phyloP scores from a whole-genome alignment of 2,329 filamentous ascomycete genomes.

The Ambrosiella cleistominuta region DNA sequence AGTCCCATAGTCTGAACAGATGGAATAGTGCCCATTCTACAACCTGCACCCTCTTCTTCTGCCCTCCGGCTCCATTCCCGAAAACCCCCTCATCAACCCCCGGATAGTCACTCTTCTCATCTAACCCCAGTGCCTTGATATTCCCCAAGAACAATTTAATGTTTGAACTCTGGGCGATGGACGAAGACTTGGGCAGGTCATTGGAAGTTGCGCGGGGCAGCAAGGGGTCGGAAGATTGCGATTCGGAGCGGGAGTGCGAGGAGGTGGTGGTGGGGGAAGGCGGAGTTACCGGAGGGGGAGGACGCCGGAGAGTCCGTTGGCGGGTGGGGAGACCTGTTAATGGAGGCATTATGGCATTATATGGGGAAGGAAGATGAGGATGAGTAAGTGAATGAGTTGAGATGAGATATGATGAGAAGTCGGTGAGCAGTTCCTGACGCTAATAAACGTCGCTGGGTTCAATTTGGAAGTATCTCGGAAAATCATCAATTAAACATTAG shows the following conservation, averaged over 20 bases:
- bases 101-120: conserved; percentile 64
- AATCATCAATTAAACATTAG: too few species aligned
- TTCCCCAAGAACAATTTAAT: conserved; percentile 63
- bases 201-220: neutral
- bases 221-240: neutral
- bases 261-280: neutral
- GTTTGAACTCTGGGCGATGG: conserved; percentile 22
- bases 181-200: neutral
- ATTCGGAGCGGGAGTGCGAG: neutral
- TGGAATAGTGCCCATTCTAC: conserved; percentile 87
- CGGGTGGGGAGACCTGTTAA: neutral
- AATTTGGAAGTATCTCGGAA: too few species aligned
- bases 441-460: too few species aligned
- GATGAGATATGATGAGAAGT: too few species aligned
- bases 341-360: neutral
- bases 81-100: conserved; percentile 54
- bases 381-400: neutral
- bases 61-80: conserved; percentile 41
- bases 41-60: conserved; percentile 65
- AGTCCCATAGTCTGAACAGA: conserved; percentile 71
- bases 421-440: too few species aligned
- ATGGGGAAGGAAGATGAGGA: neutral
- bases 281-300: neutral
- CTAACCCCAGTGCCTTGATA: conserved; percentile 64
- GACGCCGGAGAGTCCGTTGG: neutral